phyloP scores from a whole-genome alignment of 148 eudicot species.

The Suaeda aralocaspica region DNA sequence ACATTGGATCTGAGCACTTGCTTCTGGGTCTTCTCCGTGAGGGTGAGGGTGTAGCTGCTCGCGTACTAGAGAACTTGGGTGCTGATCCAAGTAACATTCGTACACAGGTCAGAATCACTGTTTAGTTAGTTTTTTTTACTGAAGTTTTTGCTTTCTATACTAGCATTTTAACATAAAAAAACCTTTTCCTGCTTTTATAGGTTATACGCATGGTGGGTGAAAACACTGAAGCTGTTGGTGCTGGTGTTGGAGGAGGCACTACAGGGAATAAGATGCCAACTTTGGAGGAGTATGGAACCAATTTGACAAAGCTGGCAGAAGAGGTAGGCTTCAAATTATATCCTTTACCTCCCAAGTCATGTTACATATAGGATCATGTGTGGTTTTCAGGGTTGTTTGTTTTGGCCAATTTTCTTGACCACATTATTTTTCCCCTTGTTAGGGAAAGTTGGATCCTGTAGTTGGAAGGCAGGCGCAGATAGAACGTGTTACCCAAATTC shows the following conservation, averaged over 20 bases:
- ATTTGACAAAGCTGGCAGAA: slow-evolving; percentile 86
- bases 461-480: slow-evolving; percentile 88
- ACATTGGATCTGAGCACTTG: slow-evolving; percentile 94
- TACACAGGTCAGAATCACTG: slow-evolving; percentile 51
- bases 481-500: slow-evolving; percentile 86
- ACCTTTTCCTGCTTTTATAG: slow-evolving; percentile 21
- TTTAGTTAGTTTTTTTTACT: background rate
- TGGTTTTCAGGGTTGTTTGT: no score
- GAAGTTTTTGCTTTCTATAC: background rate
- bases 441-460: slow-evolving; percentile 98
- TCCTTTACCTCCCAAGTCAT: background rate
- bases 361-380: background rate
- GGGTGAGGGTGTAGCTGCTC: slow-evolving; percentile 95
- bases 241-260: slow-evolving; percentile 78
- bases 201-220: slow-evolving; percentile 95
- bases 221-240: slow-evolving; percentile 77
- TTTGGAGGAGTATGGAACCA: slow-evolving; percentile 91
- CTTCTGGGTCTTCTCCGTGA: slow-evolving; percentile 91
- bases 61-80: slow-evolving; percentile 83
- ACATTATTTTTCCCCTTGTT: slow-evolving; percentile 7
- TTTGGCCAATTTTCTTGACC: background rate
- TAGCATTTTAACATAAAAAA: background rate
- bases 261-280: slow-evolving; percentile 84
- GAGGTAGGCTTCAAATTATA: slow-evolving; percentile 46
- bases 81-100: slow-evolving; percentile 87